A percentile compares a stretch with the other conserved stretches of the same genome.
Evolutionary conservation across 2,329 filamentous ascomycete species (phyloP).

Genomic region (Alternaria dauci): DNA sequence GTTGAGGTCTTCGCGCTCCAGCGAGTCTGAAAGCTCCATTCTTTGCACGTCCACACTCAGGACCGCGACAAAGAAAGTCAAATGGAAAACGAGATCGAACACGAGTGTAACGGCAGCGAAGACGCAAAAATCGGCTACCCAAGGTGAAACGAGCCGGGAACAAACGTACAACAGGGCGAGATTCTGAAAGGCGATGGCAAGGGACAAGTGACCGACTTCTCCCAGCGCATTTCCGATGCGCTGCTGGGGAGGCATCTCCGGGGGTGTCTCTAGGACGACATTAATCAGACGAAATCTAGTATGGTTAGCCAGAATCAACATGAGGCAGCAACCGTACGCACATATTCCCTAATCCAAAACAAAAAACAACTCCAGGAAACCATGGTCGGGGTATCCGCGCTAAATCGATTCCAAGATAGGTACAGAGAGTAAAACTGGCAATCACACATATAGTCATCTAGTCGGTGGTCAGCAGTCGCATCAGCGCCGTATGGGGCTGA

Average conservation of each 20-base stretch:
- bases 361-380: conserved; percentile 79
- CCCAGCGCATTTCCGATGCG: conserved; percentile 79
- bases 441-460: conserved; percentile 73
- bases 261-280: conserved; percentile 74
- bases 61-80: conserved; percentile 82
- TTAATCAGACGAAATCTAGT: conserved; percentile 76
- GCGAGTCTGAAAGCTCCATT: conserved; percentile 76
- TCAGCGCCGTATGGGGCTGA: background rate
- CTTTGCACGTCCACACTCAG: conserved; percentile 80
- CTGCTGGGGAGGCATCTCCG: conserved; percentile 71
- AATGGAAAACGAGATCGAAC: conserved; percentile 79
- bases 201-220: conserved; percentile 73
- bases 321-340: conserved; percentile 29
- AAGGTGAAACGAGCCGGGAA: conserved; percentile 72
- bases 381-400: conserved; percentile 76
- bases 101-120: conserved; percentile 78
- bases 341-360: conserved; percentile 80
- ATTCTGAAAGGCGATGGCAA: conserved; percentile 74
- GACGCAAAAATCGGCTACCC: conserved; percentile 76
- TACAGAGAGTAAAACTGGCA: conserved; percentile 82
- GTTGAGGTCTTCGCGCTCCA: conserved; percentile 57
- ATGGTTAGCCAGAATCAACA: conserved; percentile 17
- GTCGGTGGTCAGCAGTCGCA: conserved; percentile 19
- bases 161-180: conserved; percentile 70
- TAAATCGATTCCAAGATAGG: conserved; percentile 76